Evolutionary conservation across 805 yeast genomes (phyloP).

Genomic region (Saturnispora kantuleensis): DNA sequence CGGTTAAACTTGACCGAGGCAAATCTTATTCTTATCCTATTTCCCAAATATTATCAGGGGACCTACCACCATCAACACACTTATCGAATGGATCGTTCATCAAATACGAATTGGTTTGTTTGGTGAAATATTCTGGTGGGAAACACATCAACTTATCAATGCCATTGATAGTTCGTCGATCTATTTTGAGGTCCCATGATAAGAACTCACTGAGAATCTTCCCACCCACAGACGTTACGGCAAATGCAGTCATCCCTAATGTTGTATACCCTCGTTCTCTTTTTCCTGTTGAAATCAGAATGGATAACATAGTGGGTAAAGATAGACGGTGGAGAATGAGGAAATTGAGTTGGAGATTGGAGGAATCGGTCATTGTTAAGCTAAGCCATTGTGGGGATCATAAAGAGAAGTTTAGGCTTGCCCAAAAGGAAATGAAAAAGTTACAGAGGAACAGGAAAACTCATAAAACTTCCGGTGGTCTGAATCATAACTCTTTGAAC

Average conservation of each 20-base stretch:
- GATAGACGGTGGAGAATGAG: constrained; percentile 86
- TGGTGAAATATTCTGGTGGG: constrained; percentile 30
- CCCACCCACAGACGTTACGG: constrained; percentile 90
- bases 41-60: constrained; percentile 80
- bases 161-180: constrained; percentile 67
- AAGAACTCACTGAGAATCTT: constrained; percentile 81
- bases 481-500: constrained; percentile 19
- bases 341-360: constrained; percentile 79
- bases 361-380: constrained; percentile 63
- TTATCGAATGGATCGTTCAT: constrained; percentile 50
- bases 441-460: constrained; percentile 18
- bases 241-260: constrained; percentile 79
- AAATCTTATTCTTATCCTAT: constrained; percentile 80
- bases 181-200: constrained; percentile 73
- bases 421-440: constrained; percentile 33
- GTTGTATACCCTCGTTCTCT: constrained; percentile 82
- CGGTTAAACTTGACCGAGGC: constrained; percentile 52
- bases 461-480: constrained; percentile 24
- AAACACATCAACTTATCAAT: constrained; percentile 36
- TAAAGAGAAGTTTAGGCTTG: constrained; percentile 34
- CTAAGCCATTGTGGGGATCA: constrained; percentile 53
- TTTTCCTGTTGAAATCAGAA: constrained; percentile 71
- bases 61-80: constrained; percentile 71
- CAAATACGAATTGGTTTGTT: constrained; percentile 69
- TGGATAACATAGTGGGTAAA: constrained; percentile 57